Conservation (phyloP, 2,329 filamentous ascomycete species). For the Gnomoniopsis smithogilvyi region DNA sequence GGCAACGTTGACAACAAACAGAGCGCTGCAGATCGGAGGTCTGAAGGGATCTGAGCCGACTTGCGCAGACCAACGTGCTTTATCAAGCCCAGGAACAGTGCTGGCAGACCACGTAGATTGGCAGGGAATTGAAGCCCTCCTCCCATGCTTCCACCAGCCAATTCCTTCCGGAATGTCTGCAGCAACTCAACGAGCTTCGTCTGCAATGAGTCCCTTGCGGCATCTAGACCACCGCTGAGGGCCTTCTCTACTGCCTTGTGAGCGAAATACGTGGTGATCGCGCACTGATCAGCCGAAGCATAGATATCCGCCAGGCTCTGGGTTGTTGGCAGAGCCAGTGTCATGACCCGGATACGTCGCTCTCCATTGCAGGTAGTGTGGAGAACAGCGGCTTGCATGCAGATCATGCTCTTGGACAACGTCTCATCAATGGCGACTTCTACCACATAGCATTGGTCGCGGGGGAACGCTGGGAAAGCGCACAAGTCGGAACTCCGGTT, state of each 20-base stretch:
- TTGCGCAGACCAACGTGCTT: constrained; percentile 94
- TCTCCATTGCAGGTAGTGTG: constrained; percentile 98
- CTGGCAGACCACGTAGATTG: constrained; percentile 83
- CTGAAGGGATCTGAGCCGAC: constrained; percentile 89
- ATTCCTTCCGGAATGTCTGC: constrained; percentile 94
- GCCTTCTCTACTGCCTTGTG: constrained; percentile 96
- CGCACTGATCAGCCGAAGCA: constrained; percentile 89
- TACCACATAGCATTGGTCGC: constrained; percentile 96
- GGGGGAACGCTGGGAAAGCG: constrained; percentile 95
- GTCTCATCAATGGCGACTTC: constrained; percentile 98
- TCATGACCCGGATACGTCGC: constrained; percentile 90
- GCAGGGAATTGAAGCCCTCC: constrained; percentile 91
- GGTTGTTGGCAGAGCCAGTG: constrained; percentile 87
- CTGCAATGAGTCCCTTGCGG: constrained; percentile 85
- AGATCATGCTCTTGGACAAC: constrained; percentile 85
- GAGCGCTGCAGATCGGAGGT: constrained; percentile 88
- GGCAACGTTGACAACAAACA: constrained; percentile 93
- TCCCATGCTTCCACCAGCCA: constrained; percentile 93
- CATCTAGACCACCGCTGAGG: constrained; percentile 81
- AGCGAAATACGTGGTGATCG: constrained; percentile 90
- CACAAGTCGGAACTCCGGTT: constrained; percentile 97
- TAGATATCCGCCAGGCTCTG: constrained; percentile 88
- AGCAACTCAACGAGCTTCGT: constrained; percentile 89
- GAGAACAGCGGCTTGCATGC: constrained; percentile 88
- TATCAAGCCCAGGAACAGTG: constrained; percentile 89